A percentile compares a stretch with the other conserved stretches of the same genome.
phyloP scores from a whole-genome alignment of 139 green algal genomes.

The Picochlorum sp. region DNA sequence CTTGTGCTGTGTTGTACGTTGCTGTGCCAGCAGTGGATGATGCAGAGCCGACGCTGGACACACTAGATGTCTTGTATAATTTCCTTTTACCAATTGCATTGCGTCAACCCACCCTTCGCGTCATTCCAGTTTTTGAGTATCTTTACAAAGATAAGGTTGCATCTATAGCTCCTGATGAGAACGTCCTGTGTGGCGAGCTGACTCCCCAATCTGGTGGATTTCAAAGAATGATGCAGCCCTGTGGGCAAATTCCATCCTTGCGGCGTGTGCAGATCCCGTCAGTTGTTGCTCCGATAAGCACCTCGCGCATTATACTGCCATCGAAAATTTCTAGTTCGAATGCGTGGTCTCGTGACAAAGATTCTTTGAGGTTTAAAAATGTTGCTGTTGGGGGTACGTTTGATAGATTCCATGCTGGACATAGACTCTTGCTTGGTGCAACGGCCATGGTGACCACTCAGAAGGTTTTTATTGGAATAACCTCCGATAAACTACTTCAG shows the following conservation, averaged over 20 bases:
- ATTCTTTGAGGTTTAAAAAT: conserved; percentile 38
- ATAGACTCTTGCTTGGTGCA: conserved; percentile 77
- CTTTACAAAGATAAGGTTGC: not conserved
- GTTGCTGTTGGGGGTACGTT: conserved; percentile 89
- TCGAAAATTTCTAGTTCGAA: too few relatives aligned
- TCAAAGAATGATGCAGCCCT: too few relatives aligned
- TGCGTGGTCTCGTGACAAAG: not conserved
- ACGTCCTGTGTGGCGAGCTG: too few relatives aligned
- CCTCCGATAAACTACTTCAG: conserved; percentile 62
- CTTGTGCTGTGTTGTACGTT: too few relatives aligned
- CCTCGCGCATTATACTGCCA: too few relatives aligned
- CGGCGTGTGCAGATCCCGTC: too few relatives aligned
- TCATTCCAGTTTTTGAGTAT: conserved; percentile 20
- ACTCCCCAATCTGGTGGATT: too few relatives aligned
- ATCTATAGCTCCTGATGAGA: too few relatives aligned
- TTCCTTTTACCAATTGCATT: conserved; percentile 8
- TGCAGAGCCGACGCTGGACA: conserved; percentile 2
- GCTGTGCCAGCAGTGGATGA: too few relatives aligned
- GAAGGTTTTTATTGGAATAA: conserved; percentile 66
- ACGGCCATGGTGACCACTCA: conserved; percentile 47
- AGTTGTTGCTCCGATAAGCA: too few relatives aligned
- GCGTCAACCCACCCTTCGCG: conserved; percentile 3
- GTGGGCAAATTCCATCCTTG: too few relatives aligned
- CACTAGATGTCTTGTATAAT: conserved; percentile 17
- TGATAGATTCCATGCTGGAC: conserved; percentile 85